Evolutionary conservation across 805 yeast species (phyloP), one percentile per base, ranked within the genome.

Genomic region (Starmerella stigmatis): DNA sequence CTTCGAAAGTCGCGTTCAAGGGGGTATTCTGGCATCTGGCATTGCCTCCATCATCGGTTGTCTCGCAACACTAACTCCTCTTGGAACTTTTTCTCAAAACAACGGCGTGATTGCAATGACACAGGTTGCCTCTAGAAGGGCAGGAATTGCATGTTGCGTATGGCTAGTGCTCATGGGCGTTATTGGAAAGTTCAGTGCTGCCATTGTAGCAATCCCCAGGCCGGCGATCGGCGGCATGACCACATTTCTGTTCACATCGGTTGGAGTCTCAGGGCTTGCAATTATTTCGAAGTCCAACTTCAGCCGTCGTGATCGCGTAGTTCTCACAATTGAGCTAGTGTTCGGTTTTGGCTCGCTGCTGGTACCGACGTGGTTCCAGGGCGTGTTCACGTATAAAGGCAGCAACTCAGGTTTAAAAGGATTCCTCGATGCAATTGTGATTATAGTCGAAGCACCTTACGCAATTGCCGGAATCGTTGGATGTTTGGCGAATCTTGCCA

Each of bases 21-120:
- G 96, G 57, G 96, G 95, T 65, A 75, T 86, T 37, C 70, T 86
- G 29, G 89, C 94, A 16, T 94, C 86, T 63, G 96, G 95, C 37
- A 56, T 83, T 53, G 81, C 81, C 61, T 88, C 94, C 49, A 56
- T 81, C 19, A 51, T 86, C 3, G 79, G 92, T 13, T 86, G 86
- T 32, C 68, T 86, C 36, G 73, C 78, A 73, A 86, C 94, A 19
- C 67, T 82, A 45, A 81, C 94, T 13, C 95, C 96, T 47, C 71
- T 86, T 76, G 79, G 94, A 11, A 81, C 92, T 0, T 86, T 86
- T 68, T 95, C 96, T 13, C 96, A 86, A 65, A 86, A 86, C 66
- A 86, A 86, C 62, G 96, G 96, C 70, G 95, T 86, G 46, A 86
- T 86, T 54, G 79, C 94, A 36, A 72, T 88, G 61, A 86, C 96